Evolutionary conservation across 164 flowering plant species (phyloP).

Genomic region (Malania oleifera): DNA sequence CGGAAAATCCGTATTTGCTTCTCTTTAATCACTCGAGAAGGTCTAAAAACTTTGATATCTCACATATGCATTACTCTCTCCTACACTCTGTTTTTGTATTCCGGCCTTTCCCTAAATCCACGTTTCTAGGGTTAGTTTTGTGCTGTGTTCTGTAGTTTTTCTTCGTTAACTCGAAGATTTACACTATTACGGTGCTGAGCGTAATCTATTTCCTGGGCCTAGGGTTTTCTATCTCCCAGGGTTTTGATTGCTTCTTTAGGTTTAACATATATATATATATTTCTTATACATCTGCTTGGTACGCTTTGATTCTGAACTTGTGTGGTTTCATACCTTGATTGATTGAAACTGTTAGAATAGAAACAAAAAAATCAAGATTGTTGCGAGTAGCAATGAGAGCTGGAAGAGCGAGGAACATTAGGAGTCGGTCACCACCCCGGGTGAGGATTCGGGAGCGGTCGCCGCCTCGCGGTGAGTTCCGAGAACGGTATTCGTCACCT

Average conservation of each 20-base stretch:
- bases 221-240: not conserved
- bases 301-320: not conserved
- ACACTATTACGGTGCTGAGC: no score
- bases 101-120: not conserved
- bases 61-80: not conserved
- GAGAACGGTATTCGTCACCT: not conserved
- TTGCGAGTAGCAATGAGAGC: not conserved
- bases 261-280: no score
- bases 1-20: not conserved
- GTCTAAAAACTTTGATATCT: not conserved
- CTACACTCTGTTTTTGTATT: not conserved
- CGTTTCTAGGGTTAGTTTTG: not conserved
- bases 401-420: not conserved
- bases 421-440: constrained; percentile 4
- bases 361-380: not conserved
- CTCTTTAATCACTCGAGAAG: not conserved
- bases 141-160: not conserved
- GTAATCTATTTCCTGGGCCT: no score
- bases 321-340: not conserved
- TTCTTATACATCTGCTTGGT: not conserved
- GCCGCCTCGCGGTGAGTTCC: no score
- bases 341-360: not conserved
- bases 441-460: not conserved
- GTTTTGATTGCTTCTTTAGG: not conserved
- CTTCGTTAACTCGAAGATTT: not conserved